Evolutionary conservation across 257 asterid genomes (phyloP), one percentile per base, ranked within the genome.

Genomic region (Verbena officinalis): DNA sequence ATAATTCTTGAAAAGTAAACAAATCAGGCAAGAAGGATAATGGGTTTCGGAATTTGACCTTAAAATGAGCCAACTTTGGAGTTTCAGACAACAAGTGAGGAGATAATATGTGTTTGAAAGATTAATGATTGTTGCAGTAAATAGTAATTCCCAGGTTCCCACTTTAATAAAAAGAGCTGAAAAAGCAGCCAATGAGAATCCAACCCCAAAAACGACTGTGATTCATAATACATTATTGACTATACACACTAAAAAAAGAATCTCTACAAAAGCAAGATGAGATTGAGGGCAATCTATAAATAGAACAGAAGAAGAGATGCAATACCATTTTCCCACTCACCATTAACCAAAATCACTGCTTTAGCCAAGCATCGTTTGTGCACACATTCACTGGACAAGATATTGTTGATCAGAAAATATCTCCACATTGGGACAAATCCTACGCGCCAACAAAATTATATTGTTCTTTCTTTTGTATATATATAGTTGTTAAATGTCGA

Each of bases 201-300:
- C 62, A 14, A 46, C 52, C 33, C 17, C 34, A 65, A 58, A 23
- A 52, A 65, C 58, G 64, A 59, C 40, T 61, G 64, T 64, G 79
- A 77, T 78, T 77, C 64, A 70, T 73, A 75, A 67, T 73, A 77
- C 84, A 77, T 80, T n/a, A n/a, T n/a, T n/a, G n/a, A n/a, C n/a
- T n/a, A n/a, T n/a, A n/a, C n/a, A n/a, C n/a, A n/a, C n/a, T n/a
- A n/a, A n/a, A n/a, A n/a, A 75, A 77, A 88, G 94, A 83, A 88
- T 86, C 89, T 84, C 73, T 56, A 81, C n/a, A 27, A 84, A 85
- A 86, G 86, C 78, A 75, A 86, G 90, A 85, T 72, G 83, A 79
- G 81, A 80, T 77, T 86, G 81, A 65, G 52, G 33, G 71, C 42
- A 46, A 13, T 50, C 36, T 27, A 27, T 27, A 15, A 42, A 27